Base-by-base conservation (phyloP, 345 rosid species). In the Syzygium aromaticum region DNA sequence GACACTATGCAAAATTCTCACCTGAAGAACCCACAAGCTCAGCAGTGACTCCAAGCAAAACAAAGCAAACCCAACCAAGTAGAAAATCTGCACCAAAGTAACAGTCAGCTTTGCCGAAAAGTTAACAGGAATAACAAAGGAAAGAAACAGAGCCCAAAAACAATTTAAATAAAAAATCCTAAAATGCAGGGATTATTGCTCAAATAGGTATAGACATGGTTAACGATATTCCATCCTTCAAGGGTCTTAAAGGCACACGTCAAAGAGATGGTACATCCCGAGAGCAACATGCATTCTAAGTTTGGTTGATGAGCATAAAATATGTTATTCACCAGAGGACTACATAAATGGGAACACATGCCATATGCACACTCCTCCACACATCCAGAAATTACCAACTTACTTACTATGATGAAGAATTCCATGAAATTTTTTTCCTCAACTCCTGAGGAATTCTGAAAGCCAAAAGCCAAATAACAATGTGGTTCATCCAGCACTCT, bases 21-120 rank as follows among this genome's bases (percentile, higher is more conserved):
- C 99, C 98, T 98, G 99, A 87, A 98, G 93, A 89, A 98, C 99
- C 99, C 99, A 98, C 86, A 96, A 90, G 92, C 99, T 98, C 85
- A 98, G 92, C 85, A 98, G 92, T 16, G 97, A 89, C 91, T 98
- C 99, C 86, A 96, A 90, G 93, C 98, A 95, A 89, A 98, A 98
- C 87, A 98, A 91, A 86, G 93, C 99, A 28, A 96, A 96, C 38
- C 99, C 99, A 87, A 98, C 88, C 56, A 96, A 91, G 93, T 93
- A 98, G 92, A 98, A 98, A 84, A 98, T 94, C 99, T 96, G 98
- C 93, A 88, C 7, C 30, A 86, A 33, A 54, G 73, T 61, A 86
- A 51, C 59, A 90, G 85, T 87, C 46, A 80, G 86, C 52, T 84
- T 52, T 87, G 51, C 51, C 73, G 10, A 83, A 23, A 21, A 85